Evolutionary conservation across 768 basidiomycete genomes (phyloP), one percentile per base, ranked within the genome.

Genomic region (Psilocybe sp.): DNA sequence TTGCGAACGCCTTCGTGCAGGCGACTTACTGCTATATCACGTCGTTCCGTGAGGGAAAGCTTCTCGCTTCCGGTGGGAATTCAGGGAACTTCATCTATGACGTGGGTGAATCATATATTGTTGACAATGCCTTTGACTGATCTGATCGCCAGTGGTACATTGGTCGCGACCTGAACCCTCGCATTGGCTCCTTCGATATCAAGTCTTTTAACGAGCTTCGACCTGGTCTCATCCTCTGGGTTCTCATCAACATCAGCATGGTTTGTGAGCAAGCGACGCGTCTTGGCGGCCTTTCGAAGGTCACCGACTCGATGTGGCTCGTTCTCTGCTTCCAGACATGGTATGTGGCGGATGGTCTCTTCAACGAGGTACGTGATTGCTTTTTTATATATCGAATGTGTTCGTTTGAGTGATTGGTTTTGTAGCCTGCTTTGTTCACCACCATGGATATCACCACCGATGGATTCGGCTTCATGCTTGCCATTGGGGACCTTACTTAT

Each of bases 401-500:
- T 48, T 28, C 23, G 16, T 42, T 38, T 40, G 42, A 23, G 37
- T 51, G 12, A 23, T 19, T 2, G 45, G 31, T 38, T 38, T 15
- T 41, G 11, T 56, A 97, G 92, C 80, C 89, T 1, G 87, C 90
- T 9, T 78, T 99, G 56, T 77, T 98, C 50, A 95, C 92, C 1
- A 93, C 89, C 3, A 99, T 99, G 91, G 97, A 99, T 62, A 95
- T 99, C 63, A 95, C 87, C 3, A 90, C 89, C 10, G 97, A 99
- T 60, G 97, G 97, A 10, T 98, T 98, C 61, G 97, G 97, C 6
- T 98, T 94, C 78, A 99, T 99, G 97, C 86, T 99, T 23, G 71
- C 92, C 4, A 80, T 96, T 41, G 96, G 97, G 37, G 93, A 98
- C 62, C 80, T 98, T 23, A 69, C 84, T 15, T 98, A 92, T 89